Evolutionary conservation across 768 basidiomycete genomes (phyloP).

Genomic region (Astraeus odoratus): DNA sequence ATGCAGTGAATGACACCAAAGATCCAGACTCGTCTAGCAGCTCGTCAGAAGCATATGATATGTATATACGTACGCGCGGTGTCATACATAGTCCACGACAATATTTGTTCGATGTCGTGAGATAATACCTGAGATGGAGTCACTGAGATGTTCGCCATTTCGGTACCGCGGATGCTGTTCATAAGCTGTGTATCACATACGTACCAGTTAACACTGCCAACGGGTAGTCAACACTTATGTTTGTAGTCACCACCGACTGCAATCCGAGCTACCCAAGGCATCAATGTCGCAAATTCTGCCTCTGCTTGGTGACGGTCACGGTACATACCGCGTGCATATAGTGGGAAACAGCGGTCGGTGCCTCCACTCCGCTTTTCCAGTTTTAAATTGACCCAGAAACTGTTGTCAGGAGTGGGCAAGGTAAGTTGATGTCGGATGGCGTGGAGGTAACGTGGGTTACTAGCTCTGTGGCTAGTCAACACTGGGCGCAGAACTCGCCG

Average conservation of each 20-base stretch:
- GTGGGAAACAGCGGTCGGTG: constrained; percentile 40
- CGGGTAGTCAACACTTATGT: no score
- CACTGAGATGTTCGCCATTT: neutral
- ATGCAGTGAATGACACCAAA: no score
- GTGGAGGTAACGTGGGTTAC: neutral
- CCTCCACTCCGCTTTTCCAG: neutral
- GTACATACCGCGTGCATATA: constrained; percentile 38
- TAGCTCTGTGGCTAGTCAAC: constrained; percentile 33
- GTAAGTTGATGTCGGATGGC: constrained; percentile 12
- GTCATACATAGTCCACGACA: no score
- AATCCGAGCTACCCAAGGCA: no score
- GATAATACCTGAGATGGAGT: no score
- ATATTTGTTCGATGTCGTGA: no score
- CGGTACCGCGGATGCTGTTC: neutral
- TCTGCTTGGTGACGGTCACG: constrained; percentile 37
- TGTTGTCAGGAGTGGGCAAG: constrained; percentile 29
- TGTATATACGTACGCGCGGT: no score
- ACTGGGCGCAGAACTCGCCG: constrained; percentile 33
- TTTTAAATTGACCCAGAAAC: neutral
- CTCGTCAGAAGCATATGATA: no score
- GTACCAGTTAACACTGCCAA: no score
- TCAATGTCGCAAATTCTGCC: constrained; percentile 18
- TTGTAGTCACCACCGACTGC: neutral
- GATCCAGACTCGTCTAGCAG: no score
- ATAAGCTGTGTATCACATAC: neutral